Evolutionary conservation across 2,329 filamentous ascomycete species (phyloP).

Genomic region (Paracamarosporium sp.): DNA sequence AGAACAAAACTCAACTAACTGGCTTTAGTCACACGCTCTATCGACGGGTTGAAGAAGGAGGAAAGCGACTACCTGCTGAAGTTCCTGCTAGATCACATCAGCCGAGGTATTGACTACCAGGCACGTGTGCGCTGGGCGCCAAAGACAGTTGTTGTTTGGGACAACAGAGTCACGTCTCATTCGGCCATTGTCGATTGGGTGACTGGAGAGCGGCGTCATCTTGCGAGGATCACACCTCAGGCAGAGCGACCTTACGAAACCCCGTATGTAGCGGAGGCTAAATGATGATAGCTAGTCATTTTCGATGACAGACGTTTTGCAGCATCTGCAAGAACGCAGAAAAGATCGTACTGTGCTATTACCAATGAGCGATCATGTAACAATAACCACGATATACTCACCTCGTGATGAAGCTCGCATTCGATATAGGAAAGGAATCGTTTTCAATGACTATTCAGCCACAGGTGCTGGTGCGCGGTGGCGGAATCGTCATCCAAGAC

Average conservation of each 20-base stretch:
- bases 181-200: constrained; percentile 5
- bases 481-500: too few relatives aligned
- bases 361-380: too few relatives aligned
- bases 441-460: too few relatives aligned
- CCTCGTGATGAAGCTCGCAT: too few relatives aligned
- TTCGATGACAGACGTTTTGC: too few relatives aligned
- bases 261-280: neutral
- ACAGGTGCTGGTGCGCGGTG: too few relatives aligned
- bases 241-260: constrained; percentile 6
- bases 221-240: constrained; percentile 5
- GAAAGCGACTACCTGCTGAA: constrained; percentile 77
- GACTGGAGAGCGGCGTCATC: constrained; percentile 4
- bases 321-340: too few relatives aligned
- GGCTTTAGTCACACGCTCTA: constrained; percentile 69
- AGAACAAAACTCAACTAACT: neutral
- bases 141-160: constrained; percentile 80
- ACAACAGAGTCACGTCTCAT: constrained; percentile 62
- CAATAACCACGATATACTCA: too few relatives aligned
- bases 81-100: constrained; percentile 75
- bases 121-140: constrained; percentile 75
- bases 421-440: too few relatives aligned
- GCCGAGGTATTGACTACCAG: constrained; percentile 58
- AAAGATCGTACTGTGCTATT: too few relatives aligned
- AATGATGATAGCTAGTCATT: neutral
- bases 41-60: constrained; percentile 81